Conservation (phyloP, 208 protist species). For the Trypanosoma brucei region DNA sequence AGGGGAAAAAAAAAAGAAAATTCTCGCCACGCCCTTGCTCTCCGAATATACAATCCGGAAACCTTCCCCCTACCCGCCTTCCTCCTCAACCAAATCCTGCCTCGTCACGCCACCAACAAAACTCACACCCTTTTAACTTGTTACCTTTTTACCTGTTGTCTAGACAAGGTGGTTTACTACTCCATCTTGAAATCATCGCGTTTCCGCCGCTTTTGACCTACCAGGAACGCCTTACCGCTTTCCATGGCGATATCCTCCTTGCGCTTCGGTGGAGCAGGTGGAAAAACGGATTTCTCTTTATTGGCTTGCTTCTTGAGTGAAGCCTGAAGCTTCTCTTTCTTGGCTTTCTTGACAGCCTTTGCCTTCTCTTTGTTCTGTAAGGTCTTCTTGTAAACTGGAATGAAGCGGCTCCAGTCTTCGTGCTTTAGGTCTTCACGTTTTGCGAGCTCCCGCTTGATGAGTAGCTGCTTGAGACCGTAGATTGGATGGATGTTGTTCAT, state of each 20-base stretch:
- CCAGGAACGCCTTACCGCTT: constrained; percentile 85
- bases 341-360: constrained; percentile 81
- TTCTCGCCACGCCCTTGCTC: too few species aligned
- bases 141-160: too few species aligned
- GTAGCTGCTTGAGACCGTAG: constrained; percentile 99
- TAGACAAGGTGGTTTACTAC: not conserved
- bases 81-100: too few species aligned
- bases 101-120: too few species aligned
- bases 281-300: constrained; percentile 85
- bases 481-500: constrained; percentile 99
- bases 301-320: constrained; percentile 53
- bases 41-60: too few species aligned
- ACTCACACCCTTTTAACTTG: too few species aligned
- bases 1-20: too few species aligned
- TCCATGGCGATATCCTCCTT: constrained; percentile 91
- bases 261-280: constrained; percentile 80
- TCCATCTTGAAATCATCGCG: constrained; percentile 73
- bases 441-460: constrained; percentile 98
- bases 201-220: constrained; percentile 30
- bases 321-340: constrained; percentile 74
- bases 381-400: constrained; percentile 96
- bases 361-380: constrained; percentile 88
- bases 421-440: constrained; percentile 95
- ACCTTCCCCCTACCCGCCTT: too few species aligned
- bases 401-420: constrained; percentile 98